Base-by-base conservation (phyloP, 768 basidiomycete genomes). In the Lactarius sanguifluus region DNA sequence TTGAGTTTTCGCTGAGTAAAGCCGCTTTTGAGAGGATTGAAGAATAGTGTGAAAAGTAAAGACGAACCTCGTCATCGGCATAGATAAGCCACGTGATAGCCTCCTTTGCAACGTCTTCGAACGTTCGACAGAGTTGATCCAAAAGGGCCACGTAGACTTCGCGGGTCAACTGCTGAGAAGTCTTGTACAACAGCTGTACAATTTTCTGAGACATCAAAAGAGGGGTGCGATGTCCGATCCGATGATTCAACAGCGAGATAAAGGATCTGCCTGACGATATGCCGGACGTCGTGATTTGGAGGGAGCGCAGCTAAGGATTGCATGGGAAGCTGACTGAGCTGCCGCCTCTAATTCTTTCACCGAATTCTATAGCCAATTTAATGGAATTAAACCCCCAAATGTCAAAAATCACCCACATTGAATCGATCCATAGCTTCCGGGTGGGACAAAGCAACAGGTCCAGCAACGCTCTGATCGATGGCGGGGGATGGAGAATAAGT, bases 1-100 rank as follows among this genome's bases (percentile, higher is more conserved):
- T 98, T 98, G 78, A 92, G 91, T 79, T 99, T 99, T 72, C 97
- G 93, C 93, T 96, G 71, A 9, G 59, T 65, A 70, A 69, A 40
- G 57, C 45, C 23, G 32, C 73, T 23, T 68, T 62, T 54, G 41
- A 43, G 57, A 52, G 32, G 62, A 41, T 20, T 25, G 47, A 40
- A 9, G 16, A 32, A 23, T 20, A 18, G 5, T 2, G 16, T 15
- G 23, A 57, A 70, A 20, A 30, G 40, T n/a, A 55, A 13, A 25
- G 6, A 79, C 86, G 64, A 64, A 95, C 94, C 80, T 96, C 92
- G 74, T 99, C 97, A 74, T 98, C 96, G 4, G 97, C 92, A 74
- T 94, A 97, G 55, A 98, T 79, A 57, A 99, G 80, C 97, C 97
- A 99, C 2, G 91, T 92, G 59, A 95, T 91, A 7, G 96, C 97